These are phyloP conservation scores for Leccinum disarticulatum DNA, from an alignment of 768 basidiomycete species.

Conservation along the genomic window DNA sequence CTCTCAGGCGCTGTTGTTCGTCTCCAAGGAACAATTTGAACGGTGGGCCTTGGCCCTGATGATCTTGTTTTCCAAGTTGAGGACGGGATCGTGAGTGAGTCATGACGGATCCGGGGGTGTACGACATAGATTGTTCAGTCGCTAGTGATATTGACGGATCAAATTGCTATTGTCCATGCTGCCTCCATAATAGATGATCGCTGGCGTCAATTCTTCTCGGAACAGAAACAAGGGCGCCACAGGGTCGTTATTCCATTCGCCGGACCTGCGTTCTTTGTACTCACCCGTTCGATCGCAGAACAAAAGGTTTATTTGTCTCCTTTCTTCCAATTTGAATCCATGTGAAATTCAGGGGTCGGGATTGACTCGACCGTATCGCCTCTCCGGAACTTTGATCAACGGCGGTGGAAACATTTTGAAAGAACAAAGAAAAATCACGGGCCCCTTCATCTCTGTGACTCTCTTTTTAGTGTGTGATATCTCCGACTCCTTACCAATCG, in stretches of 20 bases:
- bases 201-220: neutral
- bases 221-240: neutral
- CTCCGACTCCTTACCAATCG: neutral
- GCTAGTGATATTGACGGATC: neutral
- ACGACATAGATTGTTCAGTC: neutral
- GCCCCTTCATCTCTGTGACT: neutral
- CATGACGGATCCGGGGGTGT: neutral
- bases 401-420: neutral
- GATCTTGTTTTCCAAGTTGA: conserved; percentile 44
- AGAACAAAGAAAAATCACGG: neutral
- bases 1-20: conserved; percentile 92
- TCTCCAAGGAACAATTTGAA: conserved; percentile 98
- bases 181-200: neutral
- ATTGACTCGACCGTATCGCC: neutral
- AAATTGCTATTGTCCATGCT: neutral
- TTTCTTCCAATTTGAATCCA: neutral
- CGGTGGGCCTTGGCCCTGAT: conserved; percentile 77
- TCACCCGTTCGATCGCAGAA: neutral
- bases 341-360: neutral
- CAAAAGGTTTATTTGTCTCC: neutral
- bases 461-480: neutral
- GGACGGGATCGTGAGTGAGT: conserved; percentile 8
- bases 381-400: neutral
- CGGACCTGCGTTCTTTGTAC: neutral
- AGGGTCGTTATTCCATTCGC: neutral